phyloP scores from a whole-genome alignment of 805 yeast genomes.

The Candida gorgasii region DNA sequence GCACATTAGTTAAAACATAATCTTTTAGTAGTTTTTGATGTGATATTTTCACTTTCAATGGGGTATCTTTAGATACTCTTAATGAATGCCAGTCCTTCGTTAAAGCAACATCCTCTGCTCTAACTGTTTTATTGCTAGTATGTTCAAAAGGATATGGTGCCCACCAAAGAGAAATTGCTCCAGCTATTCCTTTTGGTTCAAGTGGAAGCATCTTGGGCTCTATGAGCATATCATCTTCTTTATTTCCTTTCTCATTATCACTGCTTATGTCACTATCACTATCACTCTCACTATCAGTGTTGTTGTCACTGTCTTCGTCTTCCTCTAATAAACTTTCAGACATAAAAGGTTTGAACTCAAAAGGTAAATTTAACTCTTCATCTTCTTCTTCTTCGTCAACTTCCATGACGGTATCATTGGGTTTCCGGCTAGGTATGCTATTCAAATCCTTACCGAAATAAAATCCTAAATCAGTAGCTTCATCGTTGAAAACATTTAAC shows the following conservation, averaged over 20 bases:
- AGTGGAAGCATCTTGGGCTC: slow-evolving; percentile 15
- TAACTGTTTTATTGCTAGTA: slow-evolving; percentile 65
- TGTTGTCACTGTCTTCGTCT: slow-evolving; percentile 5
- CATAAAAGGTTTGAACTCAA: slow-evolving; percentile 53
- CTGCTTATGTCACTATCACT: slow-evolving; percentile 2
- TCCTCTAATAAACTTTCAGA: slow-evolving; percentile 7
- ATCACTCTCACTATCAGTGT: slow-evolving; percentile 39
- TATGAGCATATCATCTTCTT: neutral
- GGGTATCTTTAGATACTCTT: slow-evolving; percentile 60
- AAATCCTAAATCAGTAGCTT: slow-evolving; percentile 23
- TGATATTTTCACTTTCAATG: slow-evolving; percentile 80
- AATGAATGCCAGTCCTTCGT: slow-evolving; percentile 80
- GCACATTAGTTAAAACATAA: slow-evolving; percentile 70
- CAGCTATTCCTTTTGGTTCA: slow-evolving; percentile 44
- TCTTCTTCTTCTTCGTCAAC: slow-evolving; percentile 14
- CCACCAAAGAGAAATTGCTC: slow-evolving; percentile 68
- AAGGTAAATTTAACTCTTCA: slow-evolving; percentile 33
- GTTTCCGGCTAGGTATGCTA: slow-evolving; percentile 46
- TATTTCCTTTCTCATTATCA: too few species aligned
- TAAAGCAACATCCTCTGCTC: slow-evolving; percentile 90
- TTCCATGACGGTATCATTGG: too few species aligned
- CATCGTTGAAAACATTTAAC: slow-evolving; percentile 47
- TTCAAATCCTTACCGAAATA: slow-evolving; percentile 36
- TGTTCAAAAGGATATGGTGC: slow-evolving; percentile 86
- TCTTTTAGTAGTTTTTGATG: slow-evolving; percentile 86